Evolutionary conservation across 2,329 filamentous ascomycete genomes (phyloP).

Genomic region (Pseudogymnoascus sp.): DNA sequence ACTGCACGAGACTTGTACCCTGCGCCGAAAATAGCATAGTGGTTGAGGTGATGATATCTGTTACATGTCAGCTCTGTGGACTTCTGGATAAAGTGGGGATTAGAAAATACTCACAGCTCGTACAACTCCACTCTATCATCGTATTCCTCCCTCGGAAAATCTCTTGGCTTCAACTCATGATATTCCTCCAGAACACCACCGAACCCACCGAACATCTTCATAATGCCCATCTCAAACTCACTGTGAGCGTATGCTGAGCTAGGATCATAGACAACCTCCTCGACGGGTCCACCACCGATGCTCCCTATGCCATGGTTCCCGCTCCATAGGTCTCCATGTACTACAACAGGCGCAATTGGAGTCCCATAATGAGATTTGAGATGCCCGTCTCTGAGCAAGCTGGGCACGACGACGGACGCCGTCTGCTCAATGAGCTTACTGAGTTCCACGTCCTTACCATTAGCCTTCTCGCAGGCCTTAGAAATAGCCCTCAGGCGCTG

Average conservation of each 20-base stretch:
- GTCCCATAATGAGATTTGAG: constrained; percentile 39
- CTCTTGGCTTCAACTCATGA: constrained; percentile 63
- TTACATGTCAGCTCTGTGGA: constrained; percentile 8
- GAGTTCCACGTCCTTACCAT: constrained; percentile 59
- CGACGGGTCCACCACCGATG: constrained; percentile 45
- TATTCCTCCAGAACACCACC: constrained; percentile 62
- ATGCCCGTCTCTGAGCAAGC: constrained; percentile 62
- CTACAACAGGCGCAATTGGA: constrained; percentile 64
- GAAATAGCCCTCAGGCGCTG: constrained; percentile 63
- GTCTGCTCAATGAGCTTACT: constrained; percentile 56
- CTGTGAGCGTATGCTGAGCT: constrained; percentile 75
- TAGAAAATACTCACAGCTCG: constrained; percentile 56
- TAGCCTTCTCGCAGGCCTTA: constrained; percentile 45
- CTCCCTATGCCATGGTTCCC: constrained; percentile 68
- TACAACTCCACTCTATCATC: constrained; percentile 77
- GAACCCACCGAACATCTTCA: constrained; percentile 95
- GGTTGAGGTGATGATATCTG: constrained; percentile 85
- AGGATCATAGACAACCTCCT: constrained; percentile 78
- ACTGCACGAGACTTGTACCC: constrained; percentile 70
- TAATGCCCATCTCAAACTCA: constrained; percentile 88
- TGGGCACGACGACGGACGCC: constrained; percentile 59
- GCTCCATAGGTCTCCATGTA: constrained; percentile 92
- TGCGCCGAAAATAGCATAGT: constrained; percentile 64
- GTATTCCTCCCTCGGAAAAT: constrained; percentile 74
- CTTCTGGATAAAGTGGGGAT: background rate